Base-by-base conservation (phyloP, 805 yeast species). In the Zygosaccharomyces gambellarensis region DNA sequence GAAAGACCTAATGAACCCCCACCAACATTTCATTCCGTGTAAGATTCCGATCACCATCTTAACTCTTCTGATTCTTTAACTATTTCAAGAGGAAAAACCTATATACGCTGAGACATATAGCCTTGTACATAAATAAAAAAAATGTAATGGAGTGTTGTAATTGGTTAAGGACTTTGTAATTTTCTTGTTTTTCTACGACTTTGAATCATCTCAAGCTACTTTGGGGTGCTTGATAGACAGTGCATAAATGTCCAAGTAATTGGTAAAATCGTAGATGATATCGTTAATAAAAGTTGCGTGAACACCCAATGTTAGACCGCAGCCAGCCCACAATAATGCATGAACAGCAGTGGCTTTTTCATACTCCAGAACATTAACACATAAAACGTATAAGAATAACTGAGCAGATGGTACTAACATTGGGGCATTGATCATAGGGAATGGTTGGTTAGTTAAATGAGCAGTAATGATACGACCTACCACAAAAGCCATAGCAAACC, bases 401-500 rank as follows among this genome's bases (percentile, higher is more conserved):
- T 89, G 82, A 21, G 68, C 53, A 23, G 72, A 4, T 58, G 97
- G 86, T 51, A 88, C 73, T 32, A 80, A 74, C 73, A 82, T 80
- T 39, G 95, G 87, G 28, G 86, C 74, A 45, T 88, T 86, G 55
- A 78, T 59, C 63, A 73, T 69, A 43, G 98, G 97, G 74, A 87
- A 90, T 11, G 72, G 69, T 65, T 87, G 95, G 45, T 77, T 70
- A 0, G 97, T 87, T 57, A 92, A 78, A 66, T 90, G 98, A 2
- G 88, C 90, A 49, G 85, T 74, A 60, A 90, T 90, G 54, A 90
- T 88, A 63, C 94, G 80, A 4, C 97, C 97, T n/a, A 92, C 97
- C 3, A 81, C 74, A 61, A 87, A 85, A 0, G 98, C 96, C 56
- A 85, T 70, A 1, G 86, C 77, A 45, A 85, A 74, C 1, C 95